Evolutionary conservation across 495 filamentous ascomycete genomes (phyloP), one percentile per base, ranked within the genome.

Genomic region (Tuber melanosporum): DNA sequence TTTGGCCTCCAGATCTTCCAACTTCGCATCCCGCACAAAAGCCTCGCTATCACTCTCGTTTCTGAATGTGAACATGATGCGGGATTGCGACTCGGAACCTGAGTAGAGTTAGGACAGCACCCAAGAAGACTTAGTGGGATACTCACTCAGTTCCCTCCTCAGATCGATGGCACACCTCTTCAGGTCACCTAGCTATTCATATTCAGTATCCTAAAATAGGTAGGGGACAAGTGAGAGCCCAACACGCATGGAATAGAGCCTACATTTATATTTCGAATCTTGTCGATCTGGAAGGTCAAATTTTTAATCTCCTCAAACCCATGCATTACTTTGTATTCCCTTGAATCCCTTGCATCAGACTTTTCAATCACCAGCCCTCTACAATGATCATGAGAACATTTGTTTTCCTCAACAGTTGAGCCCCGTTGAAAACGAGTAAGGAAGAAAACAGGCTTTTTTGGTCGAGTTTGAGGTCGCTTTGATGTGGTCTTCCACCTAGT

Each of bases 291-390:
- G 57, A 66, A 66, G 57, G 57, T 66, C 26, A 66, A 66, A 36
- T 8, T 12, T 19, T 66, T 66, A 17, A 7, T 15, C 57, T 66
- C 57, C 57, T 36, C 14, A 17, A 17, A 3, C 26, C 57, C 57
- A 36, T 66, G 57, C 57, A 66, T 66, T 15, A 66, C 14, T 36
- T 66, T 66, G 57, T 66, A 66, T 66, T 36, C 57, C 26, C 36
- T 36, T 36, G 57, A 17, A 36, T 32, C 26, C 9, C 32, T 66
- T 66, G 57, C 12, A 14, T 8, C 26, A 36, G 57, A 36, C 14
- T 66, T 66, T 66, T 66, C 57, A 66, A 66, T 32, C 14, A 66
- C 57, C 14, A 66, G 57, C 57, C 57, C 57, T 36, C 57, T 66
- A 14, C 57, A 66, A 19, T 66, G 36, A 26, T 7, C 26, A 36